Evolutionary conservation across 169 alveolate species (phyloP), one percentile per base, ranked within the genome.

Genomic region (Haemoproteus tartakovskyi): DNA sequence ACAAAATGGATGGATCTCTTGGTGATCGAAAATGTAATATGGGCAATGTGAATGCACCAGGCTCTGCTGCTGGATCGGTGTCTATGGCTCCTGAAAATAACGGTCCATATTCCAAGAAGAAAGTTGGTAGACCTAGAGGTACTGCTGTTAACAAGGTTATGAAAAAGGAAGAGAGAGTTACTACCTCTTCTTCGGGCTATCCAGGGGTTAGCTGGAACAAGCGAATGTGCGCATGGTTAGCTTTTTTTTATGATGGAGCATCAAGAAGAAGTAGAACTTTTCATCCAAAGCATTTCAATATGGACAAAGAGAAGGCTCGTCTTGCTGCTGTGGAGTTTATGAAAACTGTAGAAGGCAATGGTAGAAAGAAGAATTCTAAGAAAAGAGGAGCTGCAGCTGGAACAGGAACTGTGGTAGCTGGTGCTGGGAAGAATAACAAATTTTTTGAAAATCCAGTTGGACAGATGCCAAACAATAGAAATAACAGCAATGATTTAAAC

Each of bases 121-220:
- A 67, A 29, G 82, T 67, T 1, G 82, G 82, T 3, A 52, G 82
- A 18, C 82, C 82, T 11, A 67, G 18, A 41, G 82, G 82, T 8
- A 33, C 82, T 4, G 24, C 51, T 21, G 54, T 59, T 40, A 67
- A 51, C 14, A 67, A 67, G 40, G 48, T 52, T 0, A 36, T 67
- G 43, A 67, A 67, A 67, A 67, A 67, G 18, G 82, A 67, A 67
- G 82, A 67, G 56, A 67, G 56, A 40, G 61, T 52, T 37, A 54
- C 82, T 3, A 54, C 89, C 8, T 80, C 90, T 56, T 84, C 91
- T 9, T 85, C 91, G 11, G 95, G 95, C 0, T 90, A 64, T 62
- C 95, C 95, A 1, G 95, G 95, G 3, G 95, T 90, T 21, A 87
- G 94, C 79, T 90, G 95, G 95, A 90, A 90, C 62, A 87, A 86